Base-by-base conservation (phyloP, 192 early-diverging fungal genomes). In the Umbelopsis sp. region DNA sequence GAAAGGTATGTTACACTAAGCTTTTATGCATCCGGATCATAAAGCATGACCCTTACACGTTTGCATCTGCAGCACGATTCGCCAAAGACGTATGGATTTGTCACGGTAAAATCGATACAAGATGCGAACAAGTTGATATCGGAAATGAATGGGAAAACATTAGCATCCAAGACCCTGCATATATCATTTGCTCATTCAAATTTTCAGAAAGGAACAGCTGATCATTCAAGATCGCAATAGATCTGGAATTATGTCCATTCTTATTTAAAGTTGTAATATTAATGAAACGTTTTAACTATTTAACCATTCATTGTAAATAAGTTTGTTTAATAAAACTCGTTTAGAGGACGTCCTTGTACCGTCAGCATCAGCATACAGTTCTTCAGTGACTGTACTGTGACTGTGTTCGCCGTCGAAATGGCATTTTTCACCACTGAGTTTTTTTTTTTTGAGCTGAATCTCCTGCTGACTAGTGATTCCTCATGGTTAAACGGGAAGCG, bases 401-500 rank as follows among this genome's bases (percentile, higher is more conserved):
- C 38, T 41, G 38, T 11, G 38, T 41, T 41, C 38, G 8, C 5
- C 38, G 4, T 1, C 0, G 38, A 6, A 41, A 11, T 11, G n/a
- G 7, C 38, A 41, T 41, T 41, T 41, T 41, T 41, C 12, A 41
- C 12, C 7, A 41, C 12, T 41, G 8, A 41, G 38, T 41, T 41
- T 41, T 41, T 38, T 41, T 41, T 41, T 41, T n/a, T n/a, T n/a
- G n/a, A n/a, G 38, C 38, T 41, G 38, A 41, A 41, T 41, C n/a
- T n/a, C 38, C 38, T 41, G 38, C 38, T 11, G 38, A 0, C 4
- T 41, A 47, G 17, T 20, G 16, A 49, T 49, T 21, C 16, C 32
- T 26, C 21, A 62, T 62, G 56, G 29, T 26, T 29, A 62, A 62
- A 62, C 24, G 31, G 17, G 31, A 82, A 56, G 65, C 73, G 31